Base-by-base conservation (phyloP, 2,329 filamentous ascomycete species). In the Xylariaceae sp. region DNA sequence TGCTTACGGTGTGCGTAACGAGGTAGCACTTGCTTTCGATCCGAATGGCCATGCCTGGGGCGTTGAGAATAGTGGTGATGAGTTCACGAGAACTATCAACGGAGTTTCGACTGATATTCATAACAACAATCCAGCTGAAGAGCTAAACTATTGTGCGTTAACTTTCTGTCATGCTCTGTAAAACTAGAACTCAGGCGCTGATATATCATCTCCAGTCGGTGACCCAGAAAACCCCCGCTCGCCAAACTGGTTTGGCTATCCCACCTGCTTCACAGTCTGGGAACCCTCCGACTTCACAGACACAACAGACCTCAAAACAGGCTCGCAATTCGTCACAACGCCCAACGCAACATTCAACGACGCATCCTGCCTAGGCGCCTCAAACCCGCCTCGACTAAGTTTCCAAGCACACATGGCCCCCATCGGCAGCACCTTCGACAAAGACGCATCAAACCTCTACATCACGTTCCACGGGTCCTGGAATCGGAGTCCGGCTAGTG, bases 391-490 rank as follows among this genome's bases (percentile, higher is more conserved):
- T 71, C 44, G 80, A 1, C 73, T 88, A 30, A 79, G 79, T 48
- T 73, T 74, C 66, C 75, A 79, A 45, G 80, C 84, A 1, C 86
- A 89, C 68, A 84, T 79, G 73, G 85, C 85, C 0, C 61, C 61
- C 30, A 62, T 62, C n/a, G 53, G 54, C 37, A 60, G 48, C 55
- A 55, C 55, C 64, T 88, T 88, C 74, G 82, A 78, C 49, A 80
- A 79, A 17, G 74, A 75, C 50, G 81, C 77, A 18, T 78, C 82
- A 60, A 78, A 76, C n/a, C 80, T 82, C 15, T 88, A 81, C 76
- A 77, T 88, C 52, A 77, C 82, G 0, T 86, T 87, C 72, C 85
- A 86, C 69, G 85, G 85, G 13, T 82, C 79, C 67, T 87, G 85
- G 73, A 66, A 74, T 63, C 67, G 69, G 7, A 66, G 69, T 48